Evolutionary conservation across 306 rosid species (phyloP).

Genomic region (Hippophae rhamnoides): DNA sequence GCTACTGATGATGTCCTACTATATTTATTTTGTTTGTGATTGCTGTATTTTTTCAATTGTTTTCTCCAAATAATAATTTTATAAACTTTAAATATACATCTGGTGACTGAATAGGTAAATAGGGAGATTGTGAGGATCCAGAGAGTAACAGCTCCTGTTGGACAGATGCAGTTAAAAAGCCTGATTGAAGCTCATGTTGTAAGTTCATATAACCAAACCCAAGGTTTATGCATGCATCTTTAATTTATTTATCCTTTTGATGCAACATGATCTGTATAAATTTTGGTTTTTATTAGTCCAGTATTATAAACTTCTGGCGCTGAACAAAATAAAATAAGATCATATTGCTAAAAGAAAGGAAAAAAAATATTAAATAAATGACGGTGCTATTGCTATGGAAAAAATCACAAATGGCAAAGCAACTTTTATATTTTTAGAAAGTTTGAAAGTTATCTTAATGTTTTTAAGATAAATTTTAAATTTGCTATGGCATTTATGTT

Average conservation of each 20-base stretch:
- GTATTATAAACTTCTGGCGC: not conserved
- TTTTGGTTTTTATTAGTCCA: too few relatives aligned
- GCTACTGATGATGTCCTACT: slow-evolving; percentile 6
- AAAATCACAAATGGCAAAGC: too few relatives aligned
- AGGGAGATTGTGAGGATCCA: slow-evolving; percentile 92
- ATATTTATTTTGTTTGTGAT: not conserved
- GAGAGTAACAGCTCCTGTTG: slow-evolving; percentile 77
- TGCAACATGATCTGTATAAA: not conserved
- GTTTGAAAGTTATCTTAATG: too few relatives aligned
- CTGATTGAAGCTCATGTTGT: slow-evolving; percentile 96
- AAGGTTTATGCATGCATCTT: slow-evolving; percentile 13
- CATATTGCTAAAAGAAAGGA: too few relatives aligned
- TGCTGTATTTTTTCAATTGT: not conserved
- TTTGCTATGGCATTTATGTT: too few relatives aligned
- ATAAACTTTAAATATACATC: too few relatives aligned
- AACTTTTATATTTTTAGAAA: too few relatives aligned
- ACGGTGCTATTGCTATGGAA: too few relatives aligned
- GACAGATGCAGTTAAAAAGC: slow-evolving; percentile 89
- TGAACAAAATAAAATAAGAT: too few relatives aligned
- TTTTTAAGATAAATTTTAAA: too few relatives aligned
- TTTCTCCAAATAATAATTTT: not conserved
- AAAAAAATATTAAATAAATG: too few relatives aligned
- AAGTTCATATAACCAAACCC: slow-evolving; percentile 35
- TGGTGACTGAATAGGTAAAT: slow-evolving; percentile 51
- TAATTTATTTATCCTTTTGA: not conserved